phyloP scores from a whole-genome alignment of 176 grass and related monocot genomes.

The Melocanna baccifera region DNA sequence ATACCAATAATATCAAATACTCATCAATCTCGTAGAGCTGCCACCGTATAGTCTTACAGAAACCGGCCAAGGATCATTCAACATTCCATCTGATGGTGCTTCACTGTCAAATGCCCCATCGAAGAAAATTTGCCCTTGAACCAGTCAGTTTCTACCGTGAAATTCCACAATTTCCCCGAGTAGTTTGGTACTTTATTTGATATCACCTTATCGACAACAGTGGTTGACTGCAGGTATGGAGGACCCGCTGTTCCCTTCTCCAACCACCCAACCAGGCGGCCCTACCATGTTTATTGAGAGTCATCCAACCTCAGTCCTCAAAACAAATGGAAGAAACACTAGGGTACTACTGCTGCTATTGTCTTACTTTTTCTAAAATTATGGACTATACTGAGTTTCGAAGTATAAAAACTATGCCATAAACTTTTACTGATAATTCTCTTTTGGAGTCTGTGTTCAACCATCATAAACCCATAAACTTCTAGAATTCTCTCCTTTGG shows the following conservation, averaged over 20 bases:
- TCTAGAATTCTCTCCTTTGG: no score
- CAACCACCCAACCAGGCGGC: no score
- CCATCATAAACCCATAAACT: no score
- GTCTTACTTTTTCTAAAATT: neutral
- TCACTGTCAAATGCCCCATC: neutral
- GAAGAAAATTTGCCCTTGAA: neutral
- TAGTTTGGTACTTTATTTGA: neutral
- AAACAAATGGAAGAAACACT: neutral
- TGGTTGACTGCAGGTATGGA: neutral
- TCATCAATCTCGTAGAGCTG: no score
- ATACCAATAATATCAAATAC: no score
- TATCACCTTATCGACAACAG: slow-evolving; percentile 16
- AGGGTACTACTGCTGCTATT: neutral
- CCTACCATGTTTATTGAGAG: neutral
- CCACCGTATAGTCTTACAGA: no score
- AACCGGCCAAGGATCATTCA: no score
- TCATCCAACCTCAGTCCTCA: neutral
- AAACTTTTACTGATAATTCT: no score
- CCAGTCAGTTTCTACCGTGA: neutral
- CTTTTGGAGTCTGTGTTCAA: no score
- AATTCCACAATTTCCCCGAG: neutral
- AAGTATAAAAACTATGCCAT: no score
- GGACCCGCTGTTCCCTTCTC: neutral
- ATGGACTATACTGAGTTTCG: neutral
- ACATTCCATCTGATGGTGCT: neutral